Base-by-base conservation (phyloP, 1,284 basidiomycete species). In the Cystobasidium slooffiae region DNA sequence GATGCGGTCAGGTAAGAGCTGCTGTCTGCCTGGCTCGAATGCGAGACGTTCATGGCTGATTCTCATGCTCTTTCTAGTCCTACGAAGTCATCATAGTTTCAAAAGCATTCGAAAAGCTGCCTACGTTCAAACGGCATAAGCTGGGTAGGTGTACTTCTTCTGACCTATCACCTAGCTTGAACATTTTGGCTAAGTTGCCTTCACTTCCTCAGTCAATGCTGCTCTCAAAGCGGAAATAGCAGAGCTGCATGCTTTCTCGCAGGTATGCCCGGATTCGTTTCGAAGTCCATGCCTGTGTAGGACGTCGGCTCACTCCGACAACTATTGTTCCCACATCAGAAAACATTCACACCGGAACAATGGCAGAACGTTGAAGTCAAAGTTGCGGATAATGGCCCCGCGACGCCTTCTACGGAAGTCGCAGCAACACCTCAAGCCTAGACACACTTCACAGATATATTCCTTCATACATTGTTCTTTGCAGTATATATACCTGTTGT, bases 171-270 rank as follows among this genome's bases (percentile, higher is more conserved):
- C 3, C 3, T n/a, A n/a, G n/a, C n/a, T n/a, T n/a, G 3, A 20
- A 2, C 24, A 1, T 14, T 14, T 2, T 18, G 0, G 31, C 10
- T 47, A 43, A 22, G 37, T 4, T 12, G 44, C n/a, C 20, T 18
- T 64, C 44, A 9, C 64, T 41, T 31, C 51, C 41, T 31, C 74
- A 80, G 83, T 84, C 68, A 84, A 84, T 74, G 83, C 83, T 12
- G 78, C 80, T 43, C 80, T 84, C 49, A 83, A 83, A 74, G 81
- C 82, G 43, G 81, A 84, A 75, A 84, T 84, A 46, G 83, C 82
- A 1, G 79, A 83, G 75, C 80, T 84, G 52, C 83, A 84, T 72
- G 83, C 83, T 10, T 84, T 84, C 72, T 82, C 82, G 0, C 83
- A 83, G 69, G 77, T 76, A 8, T 5, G 78, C 8, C 24, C 0